These are phyloP conservation scores for Huiozyma naganishii DNA, from an alignment of 805 yeast genomes.

Conservation along the genomic window DNA sequence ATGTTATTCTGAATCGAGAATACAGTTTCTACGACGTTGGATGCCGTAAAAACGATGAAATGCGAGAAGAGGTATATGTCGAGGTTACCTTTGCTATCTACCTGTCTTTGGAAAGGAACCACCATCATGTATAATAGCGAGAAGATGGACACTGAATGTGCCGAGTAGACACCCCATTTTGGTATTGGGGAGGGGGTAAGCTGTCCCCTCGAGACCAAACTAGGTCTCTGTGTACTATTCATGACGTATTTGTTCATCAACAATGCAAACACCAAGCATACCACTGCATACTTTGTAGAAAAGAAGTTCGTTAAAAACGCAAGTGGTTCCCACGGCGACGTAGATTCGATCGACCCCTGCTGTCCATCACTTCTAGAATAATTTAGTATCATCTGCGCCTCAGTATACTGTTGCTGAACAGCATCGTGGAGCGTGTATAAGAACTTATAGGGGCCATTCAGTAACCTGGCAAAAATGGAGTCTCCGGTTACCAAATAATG, in stretches of 20 bases:
- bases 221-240: constrained; percentile 16
- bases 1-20: constrained; percentile 38
- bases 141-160: constrained; percentile 20
- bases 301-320: constrained; percentile 30
- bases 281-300: constrained; percentile 39
- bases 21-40: constrained; percentile 41
- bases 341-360: too few species aligned
- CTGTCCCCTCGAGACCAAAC: background rate
- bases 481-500: constrained; percentile 11
- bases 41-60: constrained; percentile 24
- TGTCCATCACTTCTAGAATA: too few species aligned
- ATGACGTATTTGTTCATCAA: constrained; percentile 46
- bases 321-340: too few species aligned
- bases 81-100: too few species aligned
- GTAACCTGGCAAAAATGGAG: constrained; percentile 3
- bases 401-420: background rate
- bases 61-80: background rate
- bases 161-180: constrained; percentile 23
- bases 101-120: background rate
- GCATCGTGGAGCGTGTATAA: background rate
- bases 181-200: background rate
- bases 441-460: constrained; percentile 12
- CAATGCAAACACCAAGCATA: constrained; percentile 49
- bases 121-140: background rate
- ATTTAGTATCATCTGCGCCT: background rate